These are phyloP conservation scores for Didymella sp. DNA, from an alignment of 2,329 filamentous ascomycete species.

Conservation along the genomic window DNA sequence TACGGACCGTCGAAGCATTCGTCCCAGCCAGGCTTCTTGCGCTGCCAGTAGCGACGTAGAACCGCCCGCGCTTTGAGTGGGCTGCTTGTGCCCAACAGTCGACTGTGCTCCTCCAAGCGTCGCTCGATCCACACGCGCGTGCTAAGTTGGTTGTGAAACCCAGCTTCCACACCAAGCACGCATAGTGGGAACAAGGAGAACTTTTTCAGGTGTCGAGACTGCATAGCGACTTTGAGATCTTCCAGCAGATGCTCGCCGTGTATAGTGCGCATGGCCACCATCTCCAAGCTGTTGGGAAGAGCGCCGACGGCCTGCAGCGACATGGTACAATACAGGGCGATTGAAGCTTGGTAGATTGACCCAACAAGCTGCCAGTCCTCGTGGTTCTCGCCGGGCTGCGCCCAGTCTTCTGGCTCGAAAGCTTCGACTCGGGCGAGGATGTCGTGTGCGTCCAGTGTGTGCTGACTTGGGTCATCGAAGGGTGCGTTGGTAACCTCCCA, in stretches of 20 bases:
- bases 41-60: slow-evolving; percentile 36
- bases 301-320: slow-evolving; percentile 34
- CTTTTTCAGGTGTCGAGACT: slow-evolving; percentile 16
- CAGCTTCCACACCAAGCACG: slow-evolving; percentile 39
- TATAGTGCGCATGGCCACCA: slow-evolving; percentile 23
- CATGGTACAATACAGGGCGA: slow-evolving; percentile 40
- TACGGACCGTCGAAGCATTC: slow-evolving; percentile 39
- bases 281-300: slow-evolving; percentile 26
- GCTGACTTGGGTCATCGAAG: slow-evolving; percentile 2
- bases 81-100: slow-evolving; percentile 28
- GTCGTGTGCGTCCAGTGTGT: slow-evolving; percentile 26
- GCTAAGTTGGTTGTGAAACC: slow-evolving; percentile 21
- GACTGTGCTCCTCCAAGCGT: slow-evolving; percentile 25
- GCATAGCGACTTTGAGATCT: slow-evolving; percentile 18
- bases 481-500: slow-evolving; percentile 20
- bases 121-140: slow-evolving; percentile 32
- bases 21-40: slow-evolving; percentile 34
- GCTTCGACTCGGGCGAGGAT: slow-evolving; percentile 30
- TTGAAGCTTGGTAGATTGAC: slow-evolving; percentile 32
- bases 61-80: slow-evolving; percentile 33
- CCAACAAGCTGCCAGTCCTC: slow-evolving; percentile 37
- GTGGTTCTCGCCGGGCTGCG: slow-evolving; percentile 30
- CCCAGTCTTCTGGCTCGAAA: slow-evolving; percentile 38
- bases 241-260: slow-evolving; percentile 25
- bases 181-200: slow-evolving; percentile 38